A percentile compares a stretch with the other conserved stretches of the same genome.
Evolutionary conservation across 805 yeast genomes (phyloP).

Genomic region (Starmerella asiatica): DNA sequence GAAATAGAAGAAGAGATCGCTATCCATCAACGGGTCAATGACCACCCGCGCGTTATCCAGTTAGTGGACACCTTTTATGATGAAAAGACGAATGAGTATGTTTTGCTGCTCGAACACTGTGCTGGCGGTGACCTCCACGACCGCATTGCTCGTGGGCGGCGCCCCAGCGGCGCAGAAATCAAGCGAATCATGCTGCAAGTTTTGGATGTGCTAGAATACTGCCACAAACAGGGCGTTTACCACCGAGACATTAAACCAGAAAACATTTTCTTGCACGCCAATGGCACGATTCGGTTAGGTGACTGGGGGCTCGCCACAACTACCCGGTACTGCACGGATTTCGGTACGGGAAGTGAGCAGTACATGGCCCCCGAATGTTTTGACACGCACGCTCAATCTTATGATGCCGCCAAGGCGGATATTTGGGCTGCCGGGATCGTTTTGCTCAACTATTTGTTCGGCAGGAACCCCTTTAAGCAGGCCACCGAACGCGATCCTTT

Average conservation of each 20-base stretch:
- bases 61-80: slow-evolving; percentile 61
- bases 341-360: slow-evolving; percentile 79
- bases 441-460: slow-evolving; percentile 71
- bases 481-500: slow-evolving; percentile 72
- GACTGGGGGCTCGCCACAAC: slow-evolving; percentile 85
- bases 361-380: slow-evolving; percentile 93
- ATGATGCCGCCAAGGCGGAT: slow-evolving; percentile 72
- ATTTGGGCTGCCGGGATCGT: slow-evolving; percentile 85
- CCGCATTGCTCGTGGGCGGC: slow-evolving; percentile 47
- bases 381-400: slow-evolving; percentile 37
- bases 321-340: slow-evolving; percentile 46
- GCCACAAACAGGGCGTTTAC: slow-evolving; percentile 87
- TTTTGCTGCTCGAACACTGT: slow-evolving; percentile 75
- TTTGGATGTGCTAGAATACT: slow-evolving; percentile 66
- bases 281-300: slow-evolving; percentile 50
- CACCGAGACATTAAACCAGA: slow-evolving; percentile 97
- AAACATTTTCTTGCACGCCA: slow-evolving; percentile 56
- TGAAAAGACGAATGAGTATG: slow-evolving; percentile 27
- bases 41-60: slow-evolving; percentile 64
- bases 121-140: slow-evolving; percentile 77
- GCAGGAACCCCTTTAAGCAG: slow-evolving; percentile 70
- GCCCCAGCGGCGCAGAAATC: slow-evolving; percentile 26
- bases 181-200: slow-evolving; percentile 59
- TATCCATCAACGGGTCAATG: slow-evolving; percentile 59
- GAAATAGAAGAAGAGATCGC: slow-evolving; percentile 31